Base-by-base conservation (phyloP, 768 basidiomycete species). In the Gloeopeniophorella convolvens region DNA sequence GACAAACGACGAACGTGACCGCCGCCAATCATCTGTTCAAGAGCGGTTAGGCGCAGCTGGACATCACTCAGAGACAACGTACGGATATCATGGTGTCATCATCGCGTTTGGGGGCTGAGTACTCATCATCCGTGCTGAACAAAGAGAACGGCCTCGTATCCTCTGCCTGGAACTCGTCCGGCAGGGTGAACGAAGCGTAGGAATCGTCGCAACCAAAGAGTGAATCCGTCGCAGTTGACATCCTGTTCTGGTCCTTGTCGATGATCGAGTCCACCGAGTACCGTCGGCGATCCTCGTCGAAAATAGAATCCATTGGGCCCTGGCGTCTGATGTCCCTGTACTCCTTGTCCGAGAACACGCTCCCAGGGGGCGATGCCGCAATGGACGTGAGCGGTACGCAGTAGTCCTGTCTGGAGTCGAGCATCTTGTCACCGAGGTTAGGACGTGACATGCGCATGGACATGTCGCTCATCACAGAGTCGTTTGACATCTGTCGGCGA, bases 341-440 rank as follows among this genome's bases (percentile, higher is more conserved):
- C 8, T 44, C 43, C 13, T 49, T 26, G 24, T 57, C 57, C 7
- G 59, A 56, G 21, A 59, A 50, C 11, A 64, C 59, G 45, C 75
- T 76, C 39, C 74, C 75, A 0, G 74, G 62, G 1, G 85, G 84
- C 0, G 85, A 87, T 0, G 77, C 83, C 1, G 82, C 76, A 52
- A 89, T 86, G 0, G 84, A 69, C 0, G 72, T 62, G 23, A 89
- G 70, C 0, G 83, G 77, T 51, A 75, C 71, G 1, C 73, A 76
- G 40, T 71, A 73, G 30, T 78, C 78, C 6, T 58, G 63, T 11
- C 67, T 74, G 27, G 72, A 80, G 31, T 85, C 81, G 55, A 91
- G 85, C 89, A 91, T 91, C 74, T 89, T 91, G 65, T 91, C 89
- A 1, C 89, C 88, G 3, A 90, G 63, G 3, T 82, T 85, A 2